Base-by-base conservation (phyloP, 1,284 basidiomycete genomes). In the Ganoderma sp. region DNA sequence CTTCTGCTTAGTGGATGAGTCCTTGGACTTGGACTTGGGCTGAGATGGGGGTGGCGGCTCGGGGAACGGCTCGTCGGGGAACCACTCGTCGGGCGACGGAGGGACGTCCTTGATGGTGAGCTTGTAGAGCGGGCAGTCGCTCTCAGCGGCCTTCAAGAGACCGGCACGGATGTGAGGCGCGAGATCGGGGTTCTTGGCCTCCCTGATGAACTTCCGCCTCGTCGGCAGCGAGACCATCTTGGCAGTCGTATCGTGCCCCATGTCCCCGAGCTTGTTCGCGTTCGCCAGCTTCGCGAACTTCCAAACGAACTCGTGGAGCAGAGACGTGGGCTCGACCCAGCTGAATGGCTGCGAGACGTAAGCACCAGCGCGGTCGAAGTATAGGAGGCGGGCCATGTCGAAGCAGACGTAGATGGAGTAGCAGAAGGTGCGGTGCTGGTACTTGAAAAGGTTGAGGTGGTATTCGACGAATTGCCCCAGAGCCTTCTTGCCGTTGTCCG, bases 241-340 rank as follows among this genome's bases (percentile, higher is more conserved):
- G 28, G 61, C 64, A 4, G 65, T 70, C 7, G 70, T 63, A 50
- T 75, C 73, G 61, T 58, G 70, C 1, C 74, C 74, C 8, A 72
- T 65, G 25, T 66, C 41, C 1, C 14, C 61, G 22, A 39, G 41
- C 14, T 12, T n/a, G 17, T 39, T 37, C 1, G 56, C 56, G 9
- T 37, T 58, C 14, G 28, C 37, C 54, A 72, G 61, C 28, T 68
- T 32, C n/a, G 66, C 65, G 28, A 68, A n/a, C 60, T 65, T 67
- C 66, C 66, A 70, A 48, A 72, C 28, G 64, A 72, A 72, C 9
- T 19, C 41, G 41, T 64, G 66, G 37, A 72, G 56, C 4, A 63
- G 28, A 1, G 57, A 50, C 8, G 22, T 25, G 8, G 48, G 41
- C 22, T 42, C 19, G 50, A 57, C 59, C 50, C 62, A 66, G 58